Percentiles rank a stretch among this genome's conserved stretches.
Evolutionary conservation across 2,329 filamentous ascomycete species (phyloP).

Genomic region (Colletotrichum chrysophilum): DNA sequence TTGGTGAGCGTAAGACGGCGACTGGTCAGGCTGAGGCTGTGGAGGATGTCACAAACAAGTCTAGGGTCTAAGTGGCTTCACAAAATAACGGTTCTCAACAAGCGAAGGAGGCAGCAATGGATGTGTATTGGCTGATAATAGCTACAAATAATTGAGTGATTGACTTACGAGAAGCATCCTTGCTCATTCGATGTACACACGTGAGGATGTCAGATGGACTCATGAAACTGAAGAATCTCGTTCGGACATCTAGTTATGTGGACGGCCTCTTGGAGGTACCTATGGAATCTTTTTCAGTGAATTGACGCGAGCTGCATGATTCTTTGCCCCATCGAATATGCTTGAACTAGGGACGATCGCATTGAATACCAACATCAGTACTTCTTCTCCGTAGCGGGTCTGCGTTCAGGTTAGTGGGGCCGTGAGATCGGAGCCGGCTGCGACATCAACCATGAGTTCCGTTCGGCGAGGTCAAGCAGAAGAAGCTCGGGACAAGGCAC

Average conservation of each 20-base stretch:
- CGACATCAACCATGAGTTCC: neutral
- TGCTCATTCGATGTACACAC: neutral
- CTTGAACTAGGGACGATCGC: too few species aligned
- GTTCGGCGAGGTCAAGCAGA: neutral
- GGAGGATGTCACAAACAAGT: conserved; percentile 1
- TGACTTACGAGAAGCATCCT: neutral
- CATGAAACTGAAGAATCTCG: neutral
- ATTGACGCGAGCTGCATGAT: neutral
- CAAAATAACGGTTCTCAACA: neutral
- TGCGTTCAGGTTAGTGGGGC: neutral
- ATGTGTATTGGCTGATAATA: neutral
- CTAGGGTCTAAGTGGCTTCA: neutral
- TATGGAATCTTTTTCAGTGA: neutral
- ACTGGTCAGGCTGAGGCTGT: neutral
- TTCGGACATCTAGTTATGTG: neutral
- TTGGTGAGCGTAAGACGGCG: neutral
- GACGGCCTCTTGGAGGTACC: neutral
- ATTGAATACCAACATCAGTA: too few species aligned
- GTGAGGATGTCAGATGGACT: neutral
- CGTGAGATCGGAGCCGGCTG: neutral
- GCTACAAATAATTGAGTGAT: neutral
- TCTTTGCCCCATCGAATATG: neutral
- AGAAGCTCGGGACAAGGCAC: neutral
- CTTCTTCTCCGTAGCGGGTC: neutral
- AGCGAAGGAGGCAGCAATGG: neutral